Base-by-base conservation (phyloP, 2,329 filamentous ascomycete species). In the Botrytis fragariae region DNA sequence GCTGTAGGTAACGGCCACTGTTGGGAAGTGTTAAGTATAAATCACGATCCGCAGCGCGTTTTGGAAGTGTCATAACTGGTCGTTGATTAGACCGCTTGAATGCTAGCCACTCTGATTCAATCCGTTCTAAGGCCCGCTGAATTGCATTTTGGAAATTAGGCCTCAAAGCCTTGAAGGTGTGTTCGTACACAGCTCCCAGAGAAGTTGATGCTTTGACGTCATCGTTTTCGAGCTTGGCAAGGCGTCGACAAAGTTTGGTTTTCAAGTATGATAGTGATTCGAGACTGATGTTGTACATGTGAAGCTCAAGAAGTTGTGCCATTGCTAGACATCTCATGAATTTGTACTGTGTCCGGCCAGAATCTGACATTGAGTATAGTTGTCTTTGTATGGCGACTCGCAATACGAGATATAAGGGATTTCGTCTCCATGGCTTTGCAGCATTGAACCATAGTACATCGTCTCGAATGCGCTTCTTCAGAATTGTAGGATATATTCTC, bases 381-480 rank as follows among this genome's bases (percentile, higher is more conserved):
- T 85, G 83, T 0, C 90, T 84, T 64, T 89, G 85, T 2, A 88
- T 76, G 0, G 84, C 83, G 1, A 93, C 89, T 0, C 90, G 86
- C 3, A 92, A 78, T 0, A 89, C 82, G 0, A 93, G 84, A 86
- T 89, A 93, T 61, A 87, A 84, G 0, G 91, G 85, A 1, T 85
- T 86, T 45, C 91, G 82, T 20, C 91, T 84, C 90, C 91, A 93
- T 0, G 90, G 90, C 0, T 83, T 79, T 0, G 84, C 80, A 0
- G 84, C 82, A 1, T 81, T 78, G 77, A 87, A 85, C n/a, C 83
- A 84, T 0, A 60, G 70, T n/a, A 91, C 86, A 20, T 91, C 89
- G 67, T 93, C 91, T 0, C 87, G 84, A 0, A 92, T 84, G 1
- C 86, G 83, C 77, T 93, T 93, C 0, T 82, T 82, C 1, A 91